These are phyloP conservation scores for Solanum appendiculatum DNA, from an alignment of 257 asterid genomes.

Conservation along the genomic window DNA sequence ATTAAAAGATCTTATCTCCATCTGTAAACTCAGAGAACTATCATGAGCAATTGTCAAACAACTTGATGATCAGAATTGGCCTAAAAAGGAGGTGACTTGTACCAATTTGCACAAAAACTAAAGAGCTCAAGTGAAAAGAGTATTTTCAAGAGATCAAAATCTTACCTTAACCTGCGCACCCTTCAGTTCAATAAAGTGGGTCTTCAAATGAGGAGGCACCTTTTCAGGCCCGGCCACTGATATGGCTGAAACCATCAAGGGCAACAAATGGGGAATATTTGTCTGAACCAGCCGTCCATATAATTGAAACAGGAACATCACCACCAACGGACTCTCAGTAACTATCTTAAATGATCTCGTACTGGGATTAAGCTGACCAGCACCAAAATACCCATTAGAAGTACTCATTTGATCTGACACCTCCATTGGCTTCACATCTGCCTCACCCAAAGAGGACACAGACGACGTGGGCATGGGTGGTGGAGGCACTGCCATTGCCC, in stretches of 20 bases:
- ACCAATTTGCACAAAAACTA: constrained; percentile 5
- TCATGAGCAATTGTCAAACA: neutral
- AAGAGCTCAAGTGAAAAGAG: neutral
- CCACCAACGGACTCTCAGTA: constrained; percentile 97
- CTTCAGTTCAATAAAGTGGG: constrained; percentile 86
- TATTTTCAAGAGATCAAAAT: neutral
- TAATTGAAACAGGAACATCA: constrained; percentile 96
- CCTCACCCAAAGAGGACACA: constrained; percentile 62
- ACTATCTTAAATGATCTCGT: constrained; percentile 94
- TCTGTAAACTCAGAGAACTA: neutral
- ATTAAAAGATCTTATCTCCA: neutral
- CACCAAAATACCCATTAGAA: constrained; percentile 39
- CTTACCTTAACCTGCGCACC: constrained; percentile 97
- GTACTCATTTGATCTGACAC: constrained; percentile 70
- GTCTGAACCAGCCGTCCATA: constrained; percentile 96
- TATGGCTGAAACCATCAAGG: constrained; percentile 91
- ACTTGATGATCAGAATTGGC: neutral
- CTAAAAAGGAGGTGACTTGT: neutral
- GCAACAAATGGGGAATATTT: constrained; percentile 86
- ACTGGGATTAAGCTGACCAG: constrained; percentile 96
- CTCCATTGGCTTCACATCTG: constrained; percentile 79
- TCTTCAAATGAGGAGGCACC: constrained; percentile 77
- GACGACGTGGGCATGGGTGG: constrained; percentile 48
- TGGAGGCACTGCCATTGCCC: constrained; percentile 76
- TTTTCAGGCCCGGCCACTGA: constrained; percentile 96